Evolutionary conservation across 306 rosid species (phyloP), one percentile per base, ranked within the genome.

Genomic region (Castanospermum australe): DNA sequence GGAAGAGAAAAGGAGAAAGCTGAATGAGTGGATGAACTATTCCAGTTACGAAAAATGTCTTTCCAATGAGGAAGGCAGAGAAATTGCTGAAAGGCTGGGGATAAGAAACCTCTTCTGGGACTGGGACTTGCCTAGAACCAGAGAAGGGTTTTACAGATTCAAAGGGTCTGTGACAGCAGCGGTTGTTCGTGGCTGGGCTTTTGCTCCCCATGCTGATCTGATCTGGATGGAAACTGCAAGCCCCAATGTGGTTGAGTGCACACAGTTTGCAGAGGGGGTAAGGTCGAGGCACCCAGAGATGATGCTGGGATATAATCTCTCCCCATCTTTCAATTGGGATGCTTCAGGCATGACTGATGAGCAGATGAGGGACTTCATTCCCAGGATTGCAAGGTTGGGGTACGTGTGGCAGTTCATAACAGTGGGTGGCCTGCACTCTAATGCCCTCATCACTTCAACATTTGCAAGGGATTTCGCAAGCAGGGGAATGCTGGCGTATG

Each of bases 271-370:
- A 1, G 81, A 91, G 67, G 99, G 97, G n/a, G 87, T 93, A 48
- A 88, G 78, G 77, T 84, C 88, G 6, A 45, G 59, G 76, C 62
- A 66, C 20, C 97, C 98, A 2, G 86, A 96, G 20, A 85, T 78
- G 15, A 86, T 96, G 98, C 35, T 93, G 64, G 98, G 94, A 0
- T 96, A 96, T 28, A 96, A 96, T 47, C 94, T 96, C 13, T 93
- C 98, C 1, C 99, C 99, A 25, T 96, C 99, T 17, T 96, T 96
- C 86, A 96, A 96, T 1, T 96, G 99, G 99, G 99, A 96, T 78
- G 98, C 99, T 20, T 93, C 98, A 10, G 99, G 97, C 4, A 96
- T 96, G 99, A 93, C 0, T 17, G 92, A 93, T 68, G 70, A 82
- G 9, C 83, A 96, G 47, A 96, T 96, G 92, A 83, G 21, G 39